phyloP scores from a whole-genome alignment of 1,139 yeast genomes.

The Maudiozyma humilis region DNA sequence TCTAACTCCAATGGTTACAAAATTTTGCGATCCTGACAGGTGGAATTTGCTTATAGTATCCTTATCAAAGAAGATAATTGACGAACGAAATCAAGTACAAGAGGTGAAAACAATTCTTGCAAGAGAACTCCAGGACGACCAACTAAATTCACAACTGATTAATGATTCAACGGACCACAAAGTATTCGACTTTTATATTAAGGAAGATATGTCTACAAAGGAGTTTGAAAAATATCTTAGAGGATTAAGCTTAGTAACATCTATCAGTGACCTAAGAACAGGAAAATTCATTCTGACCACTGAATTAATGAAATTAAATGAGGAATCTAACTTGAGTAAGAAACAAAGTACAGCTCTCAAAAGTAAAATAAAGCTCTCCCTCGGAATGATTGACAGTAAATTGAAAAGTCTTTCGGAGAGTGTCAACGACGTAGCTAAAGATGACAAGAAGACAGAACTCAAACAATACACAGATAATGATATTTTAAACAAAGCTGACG shows the following conservation, averaged over 20 bases:
- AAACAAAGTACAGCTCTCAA: slow-evolving; percentile 20
- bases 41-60: slow-evolving; percentile 61
- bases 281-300: slow-evolving; percentile 16
- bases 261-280: slow-evolving; percentile 14
- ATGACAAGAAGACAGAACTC: slow-evolving; percentile 25
- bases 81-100: slow-evolving; percentile 69
- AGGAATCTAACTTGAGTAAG: slow-evolving; percentile 12
- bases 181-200: slow-evolving; percentile 17
- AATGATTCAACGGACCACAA: neutral
- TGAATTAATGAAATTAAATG: slow-evolving; percentile 13
- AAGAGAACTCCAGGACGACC: slow-evolving; percentile 22
- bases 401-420: slow-evolving; percentile 15
- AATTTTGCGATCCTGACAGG: slow-evolving; percentile 66
- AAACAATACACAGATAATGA: slow-evolving; percentile 26
- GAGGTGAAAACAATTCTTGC: slow-evolving; percentile 57
- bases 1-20: slow-evolving; percentile 44
- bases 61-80: slow-evolving; percentile 55
- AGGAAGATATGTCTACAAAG: slow-evolving; percentile 22
- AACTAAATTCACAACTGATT: slow-evolving; percentile 1
- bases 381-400: slow-evolving; percentile 31
- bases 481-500: slow-evolving; percentile 6
- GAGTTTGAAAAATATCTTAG: slow-evolving; percentile 24
- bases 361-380: slow-evolving; percentile 31
- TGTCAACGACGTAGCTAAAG: slow-evolving; percentile 15
- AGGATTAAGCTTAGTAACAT: slow-evolving; percentile 16